Conservation (phyloP, 2,329 filamentous ascomycete species). For the Aschersonia sp. region DNA sequence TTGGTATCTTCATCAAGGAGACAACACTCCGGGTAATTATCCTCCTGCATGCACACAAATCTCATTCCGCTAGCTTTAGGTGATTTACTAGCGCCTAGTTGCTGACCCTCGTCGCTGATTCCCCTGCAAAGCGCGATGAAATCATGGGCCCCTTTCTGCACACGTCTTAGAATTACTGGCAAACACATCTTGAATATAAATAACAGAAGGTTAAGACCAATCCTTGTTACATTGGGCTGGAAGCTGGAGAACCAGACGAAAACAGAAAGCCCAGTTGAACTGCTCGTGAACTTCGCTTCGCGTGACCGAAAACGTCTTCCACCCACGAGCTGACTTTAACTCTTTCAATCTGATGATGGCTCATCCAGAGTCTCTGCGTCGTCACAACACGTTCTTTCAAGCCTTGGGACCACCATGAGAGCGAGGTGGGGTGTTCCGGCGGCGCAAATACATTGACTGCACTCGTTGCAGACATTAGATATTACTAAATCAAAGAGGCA, state of each 20-base stretch:
- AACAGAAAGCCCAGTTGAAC: neutral
- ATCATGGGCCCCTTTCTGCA: neutral
- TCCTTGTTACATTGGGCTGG: neutral
- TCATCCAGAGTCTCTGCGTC: neutral
- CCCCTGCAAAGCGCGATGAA: neutral
- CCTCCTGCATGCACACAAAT: neutral
- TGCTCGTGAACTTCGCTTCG: neutral
- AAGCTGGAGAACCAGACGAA: neutral
- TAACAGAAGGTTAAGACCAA: neutral
- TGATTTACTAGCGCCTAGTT: neutral
- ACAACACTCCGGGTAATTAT: neutral
- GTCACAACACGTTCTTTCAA: neutral
- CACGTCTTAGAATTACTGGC: neutral
- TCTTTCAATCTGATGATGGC: neutral
- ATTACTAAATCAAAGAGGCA: neutral
- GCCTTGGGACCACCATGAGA: neutral
- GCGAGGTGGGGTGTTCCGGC: neutral
- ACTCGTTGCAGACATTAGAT: neutral
- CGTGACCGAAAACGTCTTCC: too few relatives aligned
- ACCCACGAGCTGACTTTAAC: neutral
- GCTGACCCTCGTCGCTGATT: neutral
- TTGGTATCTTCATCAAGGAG: neutral
- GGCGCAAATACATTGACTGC: neutral
- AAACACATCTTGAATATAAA: neutral
- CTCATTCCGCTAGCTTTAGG: neutral